Evolutionary conservation across 2,329 filamentous ascomycete genomes (phyloP), one percentile per base, ranked within the genome.

Genomic region (Ophiostoma ips): DNA sequence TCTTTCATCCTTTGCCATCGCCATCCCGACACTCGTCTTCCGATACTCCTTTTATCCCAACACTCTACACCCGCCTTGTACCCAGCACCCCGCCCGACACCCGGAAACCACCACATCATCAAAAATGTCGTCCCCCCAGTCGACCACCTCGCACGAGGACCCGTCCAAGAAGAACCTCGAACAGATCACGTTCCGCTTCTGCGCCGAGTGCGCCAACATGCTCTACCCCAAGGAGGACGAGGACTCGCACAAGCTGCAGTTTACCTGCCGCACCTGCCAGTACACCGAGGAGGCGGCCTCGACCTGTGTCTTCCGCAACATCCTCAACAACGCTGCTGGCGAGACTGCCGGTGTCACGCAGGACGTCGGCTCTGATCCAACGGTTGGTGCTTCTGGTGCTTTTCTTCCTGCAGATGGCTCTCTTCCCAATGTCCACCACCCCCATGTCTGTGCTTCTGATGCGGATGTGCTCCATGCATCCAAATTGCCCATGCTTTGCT

Each of bases 161-260:
- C 61, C 62, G 47, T 64, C 63, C 54, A 70, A 74, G 59, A 74
- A 73, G 60, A 71, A 71, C 58, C 70, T 72, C 56, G 81, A 90
- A 68, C 87, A 94, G 66, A 89, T 96, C 67, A 88, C 87, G 45
- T 98, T 96, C 69, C 84, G 87, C 62, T 98, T 98, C 76, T 98
- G 92, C 73, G 88, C 87, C 60, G 92, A 98, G 75, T 98, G 92
- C 71, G 95, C 89, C 60, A 98, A 98, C 74, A 85, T 98, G 77
- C 75, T 98, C 50, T 96, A 96, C 63, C 92, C 92, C 47, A 92
- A 94, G 69, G 94, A 98, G 72, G 88, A 98, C 68, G 81, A 83
- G 55, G 74, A 82, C 54, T 81, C 80, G 55, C 86, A 86, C 70
- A 83, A 81, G 61, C 81, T 98, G 58, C 84, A 95, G 72, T 98